Evolutionary conservation across 148 eudicot species (phyloP).

Genomic region (Dianthus caryophyllus): DNA sequence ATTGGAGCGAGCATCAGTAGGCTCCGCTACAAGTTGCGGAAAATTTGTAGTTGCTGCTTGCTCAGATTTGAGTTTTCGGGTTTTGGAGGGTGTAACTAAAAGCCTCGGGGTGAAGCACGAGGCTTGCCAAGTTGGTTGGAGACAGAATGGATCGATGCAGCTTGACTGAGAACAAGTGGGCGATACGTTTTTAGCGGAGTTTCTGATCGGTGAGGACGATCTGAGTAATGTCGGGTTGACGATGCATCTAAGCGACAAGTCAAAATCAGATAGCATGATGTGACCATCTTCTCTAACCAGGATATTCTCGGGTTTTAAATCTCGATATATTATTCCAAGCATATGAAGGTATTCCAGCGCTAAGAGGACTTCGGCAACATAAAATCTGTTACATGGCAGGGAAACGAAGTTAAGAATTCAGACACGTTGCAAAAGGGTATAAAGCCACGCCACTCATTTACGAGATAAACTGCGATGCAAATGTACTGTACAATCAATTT

Average conservation of each 20-base stretch:
- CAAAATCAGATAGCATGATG: slow-evolving; percentile 80
- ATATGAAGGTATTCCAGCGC: slow-evolving; percentile 85
- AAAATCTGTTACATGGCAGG: slow-evolving; percentile 43
- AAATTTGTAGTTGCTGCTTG: slow-evolving; percentile 40
- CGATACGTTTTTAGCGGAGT: slow-evolving; percentile 36
- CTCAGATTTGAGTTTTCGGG: slow-evolving; percentile 49
- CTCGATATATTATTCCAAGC: slow-evolving; percentile 85
- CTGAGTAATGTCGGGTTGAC: slow-evolving; percentile 54
- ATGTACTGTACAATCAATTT: not conserved
- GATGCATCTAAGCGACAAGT: slow-evolving; percentile 60
- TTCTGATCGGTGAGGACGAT: slow-evolving; percentile 35
- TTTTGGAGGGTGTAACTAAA: slow-evolving; percentile 36
- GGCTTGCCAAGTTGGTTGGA: slow-evolving; percentile 68
- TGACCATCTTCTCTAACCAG: slow-evolving; percentile 85
- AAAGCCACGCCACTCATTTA: not conserved
- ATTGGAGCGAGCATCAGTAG: slow-evolving; percentile 70
- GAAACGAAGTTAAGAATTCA: slow-evolving; percentile 4
- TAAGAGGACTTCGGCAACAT: slow-evolving; percentile 77
- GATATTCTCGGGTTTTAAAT: slow-evolving; percentile 74
- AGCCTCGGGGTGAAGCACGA: slow-evolving; percentile 68
- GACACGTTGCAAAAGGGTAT: not conserved
- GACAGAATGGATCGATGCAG: slow-evolving; percentile 75
- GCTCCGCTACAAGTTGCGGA: slow-evolving; percentile 71
- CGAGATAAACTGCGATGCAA: not conserved
- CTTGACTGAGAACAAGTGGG: slow-evolving; percentile 47